Evolutionary conservation across 2,329 filamentous ascomycete genomes (phyloP).

Genomic region (Teratosphaeriaceae sp.): DNA sequence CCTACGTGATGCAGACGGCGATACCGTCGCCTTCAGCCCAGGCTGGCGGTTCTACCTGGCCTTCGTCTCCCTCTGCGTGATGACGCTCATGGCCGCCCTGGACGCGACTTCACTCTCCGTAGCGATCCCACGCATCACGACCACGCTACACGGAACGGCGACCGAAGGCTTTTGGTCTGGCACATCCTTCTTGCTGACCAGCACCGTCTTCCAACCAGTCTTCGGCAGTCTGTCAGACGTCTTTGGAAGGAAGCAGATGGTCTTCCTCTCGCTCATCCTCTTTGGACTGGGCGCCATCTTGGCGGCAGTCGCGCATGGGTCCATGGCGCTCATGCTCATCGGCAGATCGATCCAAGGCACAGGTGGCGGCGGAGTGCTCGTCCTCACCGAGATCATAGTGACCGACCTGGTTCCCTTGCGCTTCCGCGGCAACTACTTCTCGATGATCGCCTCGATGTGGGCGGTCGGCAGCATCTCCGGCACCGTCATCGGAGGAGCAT

Average conservation of each 20-base stretch:
- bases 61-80: constrained; percentile 2
- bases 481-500: constrained; percentile 34
- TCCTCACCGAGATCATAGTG: constrained; percentile 29
- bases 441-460: constrained; percentile 41
- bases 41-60: constrained; percentile 8
- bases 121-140: constrained; percentile 5
- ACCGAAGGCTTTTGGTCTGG: constrained; percentile 10
- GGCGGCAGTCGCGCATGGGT: neutral
- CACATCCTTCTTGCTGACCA: constrained; percentile 6
- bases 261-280: neutral
- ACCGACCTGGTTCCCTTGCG: constrained; percentile 38
- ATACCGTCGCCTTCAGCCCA: neutral
- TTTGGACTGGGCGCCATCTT: constrained; percentile 1
- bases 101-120: constrained; percentile 9
- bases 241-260: constrained; percentile 7
- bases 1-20: no score
- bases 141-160: constrained; percentile 5
- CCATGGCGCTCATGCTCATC: neutral
- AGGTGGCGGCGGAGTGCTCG: neutral
- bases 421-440: constrained; percentile 41
- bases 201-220: constrained; percentile 8
- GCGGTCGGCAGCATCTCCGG: constrained; percentile 31
- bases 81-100: constrained; percentile 7
- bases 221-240: constrained; percentile 5
- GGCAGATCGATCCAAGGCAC: neutral